A percentile compares a stretch with the other conserved stretches of the same genome.
Conservation (phyloP, 257 asterid genomes). For the Cynanchum wilfordii region DNA sequence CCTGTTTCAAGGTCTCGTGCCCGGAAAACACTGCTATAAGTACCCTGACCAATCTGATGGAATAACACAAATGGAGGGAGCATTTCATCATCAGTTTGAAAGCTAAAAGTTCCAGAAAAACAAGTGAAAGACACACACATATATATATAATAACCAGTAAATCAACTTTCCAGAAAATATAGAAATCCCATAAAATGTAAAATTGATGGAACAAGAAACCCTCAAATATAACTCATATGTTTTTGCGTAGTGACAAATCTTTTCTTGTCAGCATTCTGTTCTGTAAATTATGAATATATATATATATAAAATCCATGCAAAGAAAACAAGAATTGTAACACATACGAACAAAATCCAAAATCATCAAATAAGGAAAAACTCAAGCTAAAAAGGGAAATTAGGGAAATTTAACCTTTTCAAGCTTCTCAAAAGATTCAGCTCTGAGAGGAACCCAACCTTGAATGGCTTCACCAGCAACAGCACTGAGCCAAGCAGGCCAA, state of each 20-base stretch:
- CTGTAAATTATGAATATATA: neutral
- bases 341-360: neutral
- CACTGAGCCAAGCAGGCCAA: slow-evolving; percentile 96
- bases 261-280: neutral
- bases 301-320: neutral
- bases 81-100: slow-evolving; percentile 11
- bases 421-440: slow-evolving; percentile 80
- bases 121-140: neutral
- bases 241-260: neutral
- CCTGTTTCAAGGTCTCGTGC: slow-evolving; percentile 85
- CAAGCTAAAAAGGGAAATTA: neutral
- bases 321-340: neutral
- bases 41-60: slow-evolving; percentile 92
- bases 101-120: neutral
- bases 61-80: neutral
- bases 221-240: neutral
- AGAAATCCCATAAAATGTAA: neutral
- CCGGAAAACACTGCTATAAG: slow-evolving; percentile 87
- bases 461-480: slow-evolving; percentile 93
- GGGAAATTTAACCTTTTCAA: slow-evolving; percentile 56
- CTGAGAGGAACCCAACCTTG: slow-evolving; percentile 89
- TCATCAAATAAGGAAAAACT: neutral
- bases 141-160: neutral
- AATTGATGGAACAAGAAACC: neutral
- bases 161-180: neutral